Base-by-base conservation (phyloP, 1,284 basidiomycete species). In the Ganoderma lucidum region DNA sequence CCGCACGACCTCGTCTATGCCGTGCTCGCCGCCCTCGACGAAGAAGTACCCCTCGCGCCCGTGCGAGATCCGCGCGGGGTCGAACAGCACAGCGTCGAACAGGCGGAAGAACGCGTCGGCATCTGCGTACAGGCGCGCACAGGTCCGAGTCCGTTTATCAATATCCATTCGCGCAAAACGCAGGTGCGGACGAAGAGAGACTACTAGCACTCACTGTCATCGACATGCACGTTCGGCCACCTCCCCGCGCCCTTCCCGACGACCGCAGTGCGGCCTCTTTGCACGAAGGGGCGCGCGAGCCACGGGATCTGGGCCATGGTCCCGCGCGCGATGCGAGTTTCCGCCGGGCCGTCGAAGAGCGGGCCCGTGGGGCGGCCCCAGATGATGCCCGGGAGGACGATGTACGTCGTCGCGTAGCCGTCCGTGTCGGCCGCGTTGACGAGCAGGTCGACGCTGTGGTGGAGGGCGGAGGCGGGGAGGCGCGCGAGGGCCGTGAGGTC, bases 11-110 rank as follows among this genome's bases (percentile, higher is more conserved):
- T 80, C 74, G 56, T 78, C 75, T 62, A 81, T 70, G 4, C 68
- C 75, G 64, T 83, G 78, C 67, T 85, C 83, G 39, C 82, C 82
- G 63, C 81, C 82, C 69, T 82, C 84, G 12, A 73, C 81, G 73
- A 85, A 84, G 72, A 85, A 85, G 70, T 80, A 85, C 0, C 85
- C 85, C 12, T 82, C 77, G 12, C 78, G 77, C 1, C 85, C 85
- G 62, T 85, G 83, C 15, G 70, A 69, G 60, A 75, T 66, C 28
- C 64, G 68, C 44, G 68, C 66, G 42, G 67, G 62, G 66, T 68
- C 64, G 23, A 41, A 56, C 10, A 71, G 60, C 32, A 70, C 66
- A 2, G 67, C 66, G 45, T 73, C 67, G 65, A 74, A 68, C 15
- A 75, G 56, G 9, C 59, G 59, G 30, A 70, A 62, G 61, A 72